Evolutionary conservation across 2,329 filamentous ascomycete genomes (phyloP), one percentile per base, ranked within the genome.

Genomic region (Harringtonia aguacate): DNA sequence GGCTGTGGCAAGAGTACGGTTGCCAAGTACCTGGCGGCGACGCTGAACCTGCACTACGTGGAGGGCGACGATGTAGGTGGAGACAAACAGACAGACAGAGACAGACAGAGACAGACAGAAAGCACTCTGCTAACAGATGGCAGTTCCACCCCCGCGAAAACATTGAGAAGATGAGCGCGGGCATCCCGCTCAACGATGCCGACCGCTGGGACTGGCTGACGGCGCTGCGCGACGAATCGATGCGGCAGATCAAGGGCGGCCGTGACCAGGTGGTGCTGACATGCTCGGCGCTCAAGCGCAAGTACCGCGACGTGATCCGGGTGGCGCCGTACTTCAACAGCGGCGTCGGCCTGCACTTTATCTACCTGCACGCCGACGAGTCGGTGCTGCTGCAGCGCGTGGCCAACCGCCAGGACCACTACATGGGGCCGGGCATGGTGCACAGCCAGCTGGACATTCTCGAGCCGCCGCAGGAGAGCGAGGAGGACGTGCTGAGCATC

Each of bases 121-220:
- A n/a, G n/a, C n/a, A n/a, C n/a, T n/a, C 29, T 14, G 22, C 37
- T 44, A 31, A 44, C 43, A n/a, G 2, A 15, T 3, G 10, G 28
- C 53, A 83, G 79, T 95, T 81, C 59, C 85, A 88, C 52, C 79
- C 86, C 1, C 66, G 73, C 28, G 72, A 83, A 56, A 95, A 90
- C 65, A 81, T 89, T 54, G 81, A 89, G 44, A 98, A 97, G 66
- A 98, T 98, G 92, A 73, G 76, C 57, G 73, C 73, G 53, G 86
- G 86, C 53, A 81, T 79, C 45, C 88, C 92, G 3, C 73, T 98
- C 30, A 94, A 85, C 45, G 92, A 98, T 59, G 82, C 81, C 47
- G 92, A 98, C 65, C 84, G 92, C 51, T 97, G 92, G 92, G 90
- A 95, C 68, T 98, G 92, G 92, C 79, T 98, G 50, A 86, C 83